Percentiles rank a stretch among this genome's conserved stretches.
Conservation (phyloP, 345 rosid species). For the Salix arbutifolia region DNA sequence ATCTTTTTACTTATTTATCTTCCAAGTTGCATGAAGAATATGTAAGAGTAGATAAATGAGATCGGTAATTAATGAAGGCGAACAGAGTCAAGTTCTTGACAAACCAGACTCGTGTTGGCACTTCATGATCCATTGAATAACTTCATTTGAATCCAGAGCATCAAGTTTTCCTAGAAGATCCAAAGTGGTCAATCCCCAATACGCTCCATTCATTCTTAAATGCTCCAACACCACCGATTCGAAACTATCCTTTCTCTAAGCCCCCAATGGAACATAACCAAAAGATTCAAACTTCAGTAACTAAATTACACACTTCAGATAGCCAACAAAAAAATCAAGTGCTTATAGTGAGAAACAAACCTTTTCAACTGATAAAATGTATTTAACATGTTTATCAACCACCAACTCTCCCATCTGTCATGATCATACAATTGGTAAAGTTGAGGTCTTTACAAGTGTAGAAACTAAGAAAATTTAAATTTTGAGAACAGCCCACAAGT, state of each 20-base stretch:
- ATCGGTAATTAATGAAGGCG: not conserved
- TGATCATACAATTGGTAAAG: not conserved
- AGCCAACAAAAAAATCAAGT: not conserved
- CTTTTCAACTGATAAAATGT: constrained; percentile 65
- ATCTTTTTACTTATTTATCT: not conserved
- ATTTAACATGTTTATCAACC: constrained; percentile 57
- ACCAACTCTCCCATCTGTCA: constrained; percentile 61
- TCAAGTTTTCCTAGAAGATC: constrained; percentile 70
- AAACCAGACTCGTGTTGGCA: constrained; percentile 82
- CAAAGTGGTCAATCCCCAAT: constrained; percentile 83
- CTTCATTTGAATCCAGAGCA: constrained; percentile 50
- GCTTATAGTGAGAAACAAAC: constrained; percentile 19
- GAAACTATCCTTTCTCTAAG: constrained; percentile 70
- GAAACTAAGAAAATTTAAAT: not conserved
- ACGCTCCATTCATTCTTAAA: constrained; percentile 81
- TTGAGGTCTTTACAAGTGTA: not conserved
- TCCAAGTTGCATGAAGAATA: not conserved
- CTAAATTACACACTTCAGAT: not conserved
- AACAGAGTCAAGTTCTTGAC: constrained; percentile 2
- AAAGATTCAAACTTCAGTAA: not conserved
- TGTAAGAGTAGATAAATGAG: not conserved
- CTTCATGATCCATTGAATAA: constrained; percentile 64
- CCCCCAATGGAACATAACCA: not conserved
- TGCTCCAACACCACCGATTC: constrained; percentile 90
- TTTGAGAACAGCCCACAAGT: not conserved